Conservation (phyloP, 169 alveolate genomes). For the Plasmodium fragile region DNA sequence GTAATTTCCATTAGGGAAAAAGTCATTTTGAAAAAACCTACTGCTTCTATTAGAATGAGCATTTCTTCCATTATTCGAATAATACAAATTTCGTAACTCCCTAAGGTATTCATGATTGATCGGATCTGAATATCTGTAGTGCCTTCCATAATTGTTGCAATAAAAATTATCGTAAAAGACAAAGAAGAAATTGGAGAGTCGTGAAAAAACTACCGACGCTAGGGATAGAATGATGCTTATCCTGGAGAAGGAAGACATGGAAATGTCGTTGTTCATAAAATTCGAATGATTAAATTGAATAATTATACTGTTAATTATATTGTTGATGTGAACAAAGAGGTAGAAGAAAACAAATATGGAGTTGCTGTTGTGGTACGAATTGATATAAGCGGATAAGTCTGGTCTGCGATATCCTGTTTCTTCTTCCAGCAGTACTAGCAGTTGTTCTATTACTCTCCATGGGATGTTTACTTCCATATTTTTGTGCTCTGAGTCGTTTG, state of each 20-base stretch:
- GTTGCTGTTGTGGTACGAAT: conserved; percentile 42
- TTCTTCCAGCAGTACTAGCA: conserved; percentile 61
- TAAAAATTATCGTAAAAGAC: conserved; percentile 62
- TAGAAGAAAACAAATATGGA: conserved; percentile 64
- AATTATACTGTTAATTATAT: conserved; percentile 54
- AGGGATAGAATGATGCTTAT: conserved; percentile 60
- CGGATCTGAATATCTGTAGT: conserved; percentile 27
- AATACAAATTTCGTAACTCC: conserved; percentile 33
- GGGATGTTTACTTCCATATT: conserved; percentile 63
- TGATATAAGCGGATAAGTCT: conserved; percentile 47
- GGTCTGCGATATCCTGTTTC: conserved; percentile 74
- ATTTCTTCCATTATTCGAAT: conserved; percentile 13
- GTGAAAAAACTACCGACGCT: conserved; percentile 46
- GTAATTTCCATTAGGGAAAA: background rate
- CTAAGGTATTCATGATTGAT: conserved; percentile 40
- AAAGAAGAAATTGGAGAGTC: conserved; percentile 43
- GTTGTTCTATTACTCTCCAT: conserved; percentile 71
- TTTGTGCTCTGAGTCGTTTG: conserved; percentile 43
- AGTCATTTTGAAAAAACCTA: background rate
- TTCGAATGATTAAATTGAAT: conserved; percentile 61
- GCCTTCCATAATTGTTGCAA: conserved; percentile 34
- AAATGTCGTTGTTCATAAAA: conserved; percentile 40
- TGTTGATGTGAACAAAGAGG: conserved; percentile 59
- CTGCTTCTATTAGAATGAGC: background rate
- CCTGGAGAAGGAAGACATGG: conserved; percentile 60